A percentile compares a stretch with the other conserved stretches of the same genome.
These are phyloP conservation scores for Eurotiales sp. DNA, from an alignment of 2,329 filamentous ascomycete species.

Conservation along the genomic window DNA sequence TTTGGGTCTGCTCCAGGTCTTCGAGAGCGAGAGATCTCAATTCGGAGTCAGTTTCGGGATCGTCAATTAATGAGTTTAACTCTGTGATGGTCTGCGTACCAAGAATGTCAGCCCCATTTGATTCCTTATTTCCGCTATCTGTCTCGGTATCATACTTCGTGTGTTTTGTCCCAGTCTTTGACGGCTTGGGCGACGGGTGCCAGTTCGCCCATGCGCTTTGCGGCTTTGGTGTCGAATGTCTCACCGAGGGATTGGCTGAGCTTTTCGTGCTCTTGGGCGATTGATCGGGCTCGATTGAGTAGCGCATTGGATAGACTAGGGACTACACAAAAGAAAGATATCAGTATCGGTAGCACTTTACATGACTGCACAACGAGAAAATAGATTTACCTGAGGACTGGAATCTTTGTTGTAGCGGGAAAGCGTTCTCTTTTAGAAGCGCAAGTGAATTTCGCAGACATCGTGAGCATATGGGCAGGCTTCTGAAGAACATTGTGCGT, in stretches of 20 bases:
- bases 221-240: constrained; percentile 53
- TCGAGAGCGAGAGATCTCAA: constrained; percentile 57
- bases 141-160: constrained; percentile 49
- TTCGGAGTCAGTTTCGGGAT: constrained; percentile 58
- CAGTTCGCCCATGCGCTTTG: constrained; percentile 57
- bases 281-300: constrained; percentile 52
- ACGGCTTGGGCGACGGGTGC: constrained; percentile 50
- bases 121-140: neutral
- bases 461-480: constrained; percentile 42
- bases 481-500: constrained; percentile 13
- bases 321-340: constrained; percentile 18
- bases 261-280: constrained; percentile 54
- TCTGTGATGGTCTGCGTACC: constrained; percentile 55
- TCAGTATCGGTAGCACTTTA: constrained; percentile 21
- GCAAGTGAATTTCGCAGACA: constrained; percentile 41
- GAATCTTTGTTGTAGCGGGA: constrained; percentile 21
- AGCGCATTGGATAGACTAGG: constrained; percentile 51
- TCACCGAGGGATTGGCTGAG: constrained; percentile 51
- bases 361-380: constrained; percentile 19
- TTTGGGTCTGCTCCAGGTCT: constrained; percentile 66
- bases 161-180: constrained; percentile 56
- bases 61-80: constrained; percentile 71
- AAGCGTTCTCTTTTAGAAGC: constrained; percentile 25
- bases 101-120: constrained; percentile 11
- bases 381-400: constrained; percentile 29